These are phyloP conservation scores for Akanthomyces uredinophilus DNA, from an alignment of 2,329 filamentous ascomycete genomes.

Conservation along the genomic window DNA sequence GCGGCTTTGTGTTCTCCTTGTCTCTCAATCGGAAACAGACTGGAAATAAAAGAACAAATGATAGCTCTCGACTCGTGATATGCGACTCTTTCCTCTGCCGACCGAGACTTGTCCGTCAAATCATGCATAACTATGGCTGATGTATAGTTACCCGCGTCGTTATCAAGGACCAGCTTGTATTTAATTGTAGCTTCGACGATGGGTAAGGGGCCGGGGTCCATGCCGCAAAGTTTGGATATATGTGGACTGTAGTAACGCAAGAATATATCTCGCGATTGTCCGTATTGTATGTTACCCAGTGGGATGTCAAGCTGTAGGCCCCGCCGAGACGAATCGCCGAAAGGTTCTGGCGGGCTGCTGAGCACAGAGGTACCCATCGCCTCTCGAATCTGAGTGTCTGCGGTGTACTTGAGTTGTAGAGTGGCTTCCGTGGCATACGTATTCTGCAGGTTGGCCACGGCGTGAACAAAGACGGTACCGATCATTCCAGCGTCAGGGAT, in stretches of 20 bases:
- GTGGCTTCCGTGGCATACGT: conserved; percentile 48
- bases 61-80: conserved; percentile 49
- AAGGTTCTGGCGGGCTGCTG: conserved; percentile 23
- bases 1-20: conserved; percentile 32
- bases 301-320: conserved; percentile 31
- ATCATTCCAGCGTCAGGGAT: conserved; percentile 60
- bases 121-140: not conserved
- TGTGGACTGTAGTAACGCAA: conserved; percentile 29
- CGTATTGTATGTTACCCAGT: conserved; percentile 53
- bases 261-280: conserved; percentile 54
- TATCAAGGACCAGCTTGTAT: conserved; percentile 20
- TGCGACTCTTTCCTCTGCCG: not conserved
- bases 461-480: conserved; percentile 57
- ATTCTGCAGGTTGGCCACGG: conserved; percentile 55
- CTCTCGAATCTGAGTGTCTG: conserved; percentile 33
- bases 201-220: not conserved
- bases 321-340: conserved; percentile 16
- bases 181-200: conserved; percentile 17
- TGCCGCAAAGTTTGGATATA: not conserved
- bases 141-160: not conserved
- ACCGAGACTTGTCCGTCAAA: not conserved
- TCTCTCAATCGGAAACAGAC: conserved; percentile 35
- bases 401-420: conserved; percentile 37
- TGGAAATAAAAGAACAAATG: conserved; percentile 46
- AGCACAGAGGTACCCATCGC: conserved; percentile 36